These are phyloP conservation scores for Thyridium curvatum DNA, from an alignment of 2,329 filamentous ascomycete genomes.

Conservation along the genomic window DNA sequence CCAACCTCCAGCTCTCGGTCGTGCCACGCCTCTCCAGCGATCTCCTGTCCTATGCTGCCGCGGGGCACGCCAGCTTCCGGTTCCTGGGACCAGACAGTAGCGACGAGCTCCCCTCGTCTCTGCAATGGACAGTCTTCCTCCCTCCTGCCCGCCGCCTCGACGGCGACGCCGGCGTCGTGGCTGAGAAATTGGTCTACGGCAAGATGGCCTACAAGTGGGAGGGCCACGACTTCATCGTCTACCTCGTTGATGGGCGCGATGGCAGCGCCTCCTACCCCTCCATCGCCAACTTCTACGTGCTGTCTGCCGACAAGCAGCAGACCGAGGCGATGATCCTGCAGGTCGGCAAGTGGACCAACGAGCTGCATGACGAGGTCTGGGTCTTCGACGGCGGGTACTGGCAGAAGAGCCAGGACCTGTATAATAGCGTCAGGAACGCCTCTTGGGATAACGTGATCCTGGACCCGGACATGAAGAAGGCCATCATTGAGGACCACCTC, in stretches of 20 bases:
- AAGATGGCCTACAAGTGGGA: slow-evolving; percentile 37
- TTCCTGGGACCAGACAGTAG: slow-evolving; percentile 18
- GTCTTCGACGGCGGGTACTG: slow-evolving; percentile 59
- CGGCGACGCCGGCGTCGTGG: slow-evolving; percentile 26
- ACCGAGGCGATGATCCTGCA: slow-evolving; percentile 47
- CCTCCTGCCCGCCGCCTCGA: slow-evolving; percentile 33
- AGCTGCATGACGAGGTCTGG: slow-evolving; percentile 59
- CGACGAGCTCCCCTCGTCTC: slow-evolving; percentile 24
- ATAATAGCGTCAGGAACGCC: slow-evolving; percentile 44
- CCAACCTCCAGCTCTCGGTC: slow-evolving; percentile 32
- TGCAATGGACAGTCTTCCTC: slow-evolving; percentile 30
- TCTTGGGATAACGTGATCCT: slow-evolving; percentile 63
- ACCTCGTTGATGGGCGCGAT: slow-evolving; percentile 34
- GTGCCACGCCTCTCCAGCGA: slow-evolving; percentile 23
- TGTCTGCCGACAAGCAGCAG: slow-evolving; percentile 20
- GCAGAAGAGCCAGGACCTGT: slow-evolving; percentile 58
- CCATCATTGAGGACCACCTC: slow-evolving; percentile 56
- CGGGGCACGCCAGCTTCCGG: slow-evolving; percentile 28
- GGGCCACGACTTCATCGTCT: slow-evolving; percentile 34
- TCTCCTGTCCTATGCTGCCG: slow-evolving; percentile 33
- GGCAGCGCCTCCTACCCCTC: slow-evolving; percentile 22
- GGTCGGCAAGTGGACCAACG: slow-evolving; percentile 45
- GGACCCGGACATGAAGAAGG: slow-evolving; percentile 56
- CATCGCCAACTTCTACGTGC: slow-evolving; percentile 29
- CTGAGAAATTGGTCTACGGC: slow-evolving; percentile 24